Evolutionary conservation across 192 early-diverging fungal species (phyloP).

Genomic region (Rhizophlyctis rosea): DNA sequence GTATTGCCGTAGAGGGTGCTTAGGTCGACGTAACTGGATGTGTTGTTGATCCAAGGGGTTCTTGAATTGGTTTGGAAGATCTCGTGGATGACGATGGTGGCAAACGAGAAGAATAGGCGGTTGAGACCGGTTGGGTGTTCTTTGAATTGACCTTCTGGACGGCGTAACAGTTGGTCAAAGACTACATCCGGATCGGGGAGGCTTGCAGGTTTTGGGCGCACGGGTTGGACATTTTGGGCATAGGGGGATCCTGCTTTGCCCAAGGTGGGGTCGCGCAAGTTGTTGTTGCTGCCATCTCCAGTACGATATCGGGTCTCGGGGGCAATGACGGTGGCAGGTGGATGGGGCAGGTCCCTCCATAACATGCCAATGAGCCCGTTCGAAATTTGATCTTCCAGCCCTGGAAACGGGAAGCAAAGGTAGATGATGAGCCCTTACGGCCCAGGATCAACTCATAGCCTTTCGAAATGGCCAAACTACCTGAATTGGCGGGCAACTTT

Average conservation of each 20-base stretch:
- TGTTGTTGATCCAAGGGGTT: slow-evolving; percentile 37
- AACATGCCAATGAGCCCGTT: slow-evolving; percentile 11
- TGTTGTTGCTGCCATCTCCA: slow-evolving; percentile 41
- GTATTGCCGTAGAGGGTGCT: slow-evolving; percentile 41
- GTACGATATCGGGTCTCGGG: slow-evolving; percentile 1
- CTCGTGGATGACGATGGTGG: slow-evolving; percentile 45
- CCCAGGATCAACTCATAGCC: no score
- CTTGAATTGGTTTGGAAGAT: slow-evolving; percentile 36
- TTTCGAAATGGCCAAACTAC: no score
- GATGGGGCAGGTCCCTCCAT: slow-evolving; percentile 8
- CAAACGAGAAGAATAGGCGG: slow-evolving; percentile 36
- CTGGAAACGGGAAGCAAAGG: no score
- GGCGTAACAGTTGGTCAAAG: slow-evolving; percentile 27
- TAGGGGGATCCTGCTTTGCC: slow-evolving; percentile 30
- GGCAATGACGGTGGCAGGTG: neutral
- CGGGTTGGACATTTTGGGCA: slow-evolving; percentile 27
- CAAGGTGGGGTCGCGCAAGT: slow-evolving; percentile 18
- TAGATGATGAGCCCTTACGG: neutral
- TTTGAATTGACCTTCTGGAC: slow-evolving; percentile 9
- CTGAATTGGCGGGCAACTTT: neutral
- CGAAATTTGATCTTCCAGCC: no score
- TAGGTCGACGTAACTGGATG: slow-evolving; percentile 40
- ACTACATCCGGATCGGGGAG: slow-evolving; percentile 28
- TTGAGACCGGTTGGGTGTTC: slow-evolving; percentile 38
- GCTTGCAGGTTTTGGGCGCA: neutral